Percentiles rank a stretch among this genome's conserved stretches.
These are phyloP conservation scores for Pseudogymnoascus verrucosus DNA, from an alignment of 2,329 filamentous ascomycete species.

Conservation along the genomic window DNA sequence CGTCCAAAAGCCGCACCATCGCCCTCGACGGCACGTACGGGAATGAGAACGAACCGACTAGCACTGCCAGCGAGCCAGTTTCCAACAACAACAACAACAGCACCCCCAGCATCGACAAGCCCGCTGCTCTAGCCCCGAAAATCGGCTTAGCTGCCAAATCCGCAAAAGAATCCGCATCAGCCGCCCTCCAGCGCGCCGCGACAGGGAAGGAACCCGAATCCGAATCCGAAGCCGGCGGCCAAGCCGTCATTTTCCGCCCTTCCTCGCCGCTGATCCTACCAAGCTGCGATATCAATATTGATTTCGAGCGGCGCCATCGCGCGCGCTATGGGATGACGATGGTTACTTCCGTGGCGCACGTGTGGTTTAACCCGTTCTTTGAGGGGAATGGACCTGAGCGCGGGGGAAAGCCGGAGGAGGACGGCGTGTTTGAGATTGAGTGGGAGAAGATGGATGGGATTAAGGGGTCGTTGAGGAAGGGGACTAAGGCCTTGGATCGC, in stretches of 20 bases:
- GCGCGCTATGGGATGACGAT: constrained; percentile 73
- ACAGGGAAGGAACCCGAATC: constrained; percentile 13
- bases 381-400: constrained; percentile 71
- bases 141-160: background rate
- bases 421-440: constrained; percentile 62
- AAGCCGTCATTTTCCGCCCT: constrained; percentile 73
- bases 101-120: background rate
- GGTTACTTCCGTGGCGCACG: constrained; percentile 87
- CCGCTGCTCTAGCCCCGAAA: background rate
- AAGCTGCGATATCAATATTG: constrained; percentile 82
- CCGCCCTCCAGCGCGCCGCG: constrained; percentile 24
- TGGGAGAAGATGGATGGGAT: constrained; percentile 87
- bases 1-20: background rate
- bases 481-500: constrained; percentile 70
- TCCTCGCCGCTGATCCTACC: constrained; percentile 59
- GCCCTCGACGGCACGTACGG: constrained; percentile 12
- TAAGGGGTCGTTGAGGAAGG: constrained; percentile 79
- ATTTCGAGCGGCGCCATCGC: constrained; percentile 78
- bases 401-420: constrained; percentile 55
- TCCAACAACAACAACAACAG: background rate
- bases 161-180: background rate
- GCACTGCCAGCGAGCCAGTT: background rate
- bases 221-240: constrained; percentile 49
- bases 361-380: constrained; percentile 96
- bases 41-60: background rate